A percentile compares a stretch with the other conserved stretches of the same genome.
Evolutionary conservation across 495 filamentous ascomycete genomes (phyloP).

Genomic region (Acidomyces sp.): DNA sequence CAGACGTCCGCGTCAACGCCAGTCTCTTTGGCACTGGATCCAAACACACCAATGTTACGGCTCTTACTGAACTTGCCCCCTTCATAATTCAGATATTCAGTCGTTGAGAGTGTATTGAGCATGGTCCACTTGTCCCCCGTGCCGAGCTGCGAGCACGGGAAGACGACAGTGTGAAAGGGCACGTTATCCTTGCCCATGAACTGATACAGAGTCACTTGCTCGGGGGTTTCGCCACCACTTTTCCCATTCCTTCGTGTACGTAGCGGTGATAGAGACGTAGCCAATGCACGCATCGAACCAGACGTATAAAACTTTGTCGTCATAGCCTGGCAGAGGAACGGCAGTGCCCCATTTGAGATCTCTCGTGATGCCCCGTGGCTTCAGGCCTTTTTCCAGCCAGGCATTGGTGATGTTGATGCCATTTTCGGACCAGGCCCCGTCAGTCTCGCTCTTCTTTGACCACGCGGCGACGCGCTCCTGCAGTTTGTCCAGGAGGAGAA

Average conservation of each 20-base stretch:
- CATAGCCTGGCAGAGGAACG: conserved; percentile 46
- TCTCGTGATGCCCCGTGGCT: conserved; percentile 77
- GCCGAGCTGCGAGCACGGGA: conserved; percentile 75
- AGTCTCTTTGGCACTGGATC: conserved; percentile 74
- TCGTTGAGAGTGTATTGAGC: conserved; percentile 76
- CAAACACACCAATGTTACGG: conserved; percentile 78
- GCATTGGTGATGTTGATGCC: conserved; percentile 43
- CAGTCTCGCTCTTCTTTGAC: conserved; percentile 44
- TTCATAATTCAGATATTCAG: conserved; percentile 94
- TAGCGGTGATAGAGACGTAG: conserved; percentile 88
- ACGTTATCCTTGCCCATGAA: conserved; percentile 99
- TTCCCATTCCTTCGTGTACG: conserved; percentile 85
- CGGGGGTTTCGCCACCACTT: conserved; percentile 88
- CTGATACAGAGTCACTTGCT: conserved; percentile 82
- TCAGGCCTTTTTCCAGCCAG: conserved; percentile 73
- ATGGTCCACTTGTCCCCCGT: conserved; percentile 80
- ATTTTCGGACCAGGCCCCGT: conserved; percentile 67
- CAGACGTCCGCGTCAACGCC: conserved; percentile 79
- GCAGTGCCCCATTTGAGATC: conserved; percentile 42
- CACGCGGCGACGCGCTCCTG: conserved; percentile 61
- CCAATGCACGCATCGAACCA: conserved; percentile 99
- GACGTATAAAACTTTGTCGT: conserved; percentile 83
- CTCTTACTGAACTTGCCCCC: conserved; percentile 89
- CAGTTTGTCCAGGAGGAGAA: conserved; percentile 66
- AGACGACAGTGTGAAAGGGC: conserved; percentile 83